These are phyloP conservation scores for Papilionanthe hybrid DNA, from an alignment of 116 monocot genomes.

Conservation along the genomic window DNA sequence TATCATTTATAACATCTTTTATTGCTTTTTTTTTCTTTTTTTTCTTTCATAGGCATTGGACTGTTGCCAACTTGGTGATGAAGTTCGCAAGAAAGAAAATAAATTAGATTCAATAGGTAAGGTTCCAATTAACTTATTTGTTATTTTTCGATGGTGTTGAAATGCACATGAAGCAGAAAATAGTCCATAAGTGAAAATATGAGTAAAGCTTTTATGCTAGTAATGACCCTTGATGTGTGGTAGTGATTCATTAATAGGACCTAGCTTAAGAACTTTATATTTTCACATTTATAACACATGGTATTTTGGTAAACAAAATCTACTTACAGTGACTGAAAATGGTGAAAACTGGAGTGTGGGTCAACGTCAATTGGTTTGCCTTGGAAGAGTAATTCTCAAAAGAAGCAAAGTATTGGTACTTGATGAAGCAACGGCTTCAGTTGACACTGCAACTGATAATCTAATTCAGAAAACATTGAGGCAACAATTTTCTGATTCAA, in stretches of 20 bases:
- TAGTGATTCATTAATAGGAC: neutral
- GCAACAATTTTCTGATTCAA: conserved; percentile 49
- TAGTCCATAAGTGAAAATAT: no score
- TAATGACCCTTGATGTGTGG: no score
- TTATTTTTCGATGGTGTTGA: no score
- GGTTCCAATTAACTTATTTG: neutral
- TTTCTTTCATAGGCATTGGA: conserved; percentile 40
- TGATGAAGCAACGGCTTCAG: conserved; percentile 81
- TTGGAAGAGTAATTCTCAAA: conserved; percentile 58
- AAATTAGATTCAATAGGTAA: conserved; percentile 70
- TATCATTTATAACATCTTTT: neutral
- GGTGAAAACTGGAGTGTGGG: conserved; percentile 89
- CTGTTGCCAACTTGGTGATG: conserved; percentile 72
- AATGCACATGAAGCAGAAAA: no score
- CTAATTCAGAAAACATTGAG: conserved; percentile 68
- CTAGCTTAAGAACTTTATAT: neutral
- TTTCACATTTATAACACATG: neutral
- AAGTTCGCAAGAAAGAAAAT: conserved; percentile 56
- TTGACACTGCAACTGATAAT: conserved; percentile 69
- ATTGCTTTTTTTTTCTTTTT: neutral
- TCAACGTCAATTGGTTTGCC: conserved; percentile 68
- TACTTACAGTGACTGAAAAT: conserved; percentile 54
- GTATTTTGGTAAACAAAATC: conserved; percentile 10
- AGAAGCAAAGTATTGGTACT: conserved; percentile 64
- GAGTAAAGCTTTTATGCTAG: no score